Evolutionary conservation across 2,329 filamentous ascomycete genomes (phyloP), one percentile per base, ranked within the genome.

Genomic region (Intubia oerlemansii): DNA sequence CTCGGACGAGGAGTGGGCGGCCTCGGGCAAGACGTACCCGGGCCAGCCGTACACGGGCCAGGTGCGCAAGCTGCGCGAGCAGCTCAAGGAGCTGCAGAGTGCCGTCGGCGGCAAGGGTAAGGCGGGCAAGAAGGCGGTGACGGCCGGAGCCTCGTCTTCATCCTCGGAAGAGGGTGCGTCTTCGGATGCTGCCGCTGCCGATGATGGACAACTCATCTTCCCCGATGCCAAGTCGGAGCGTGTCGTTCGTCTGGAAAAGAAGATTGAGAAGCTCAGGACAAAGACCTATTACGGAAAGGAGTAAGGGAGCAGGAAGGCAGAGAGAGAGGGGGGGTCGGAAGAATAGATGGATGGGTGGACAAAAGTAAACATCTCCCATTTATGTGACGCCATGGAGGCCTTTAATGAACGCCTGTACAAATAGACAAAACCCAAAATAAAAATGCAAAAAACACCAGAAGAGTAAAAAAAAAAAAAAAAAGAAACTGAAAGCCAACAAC

Each of bases 1-100:
- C 17, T 51, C 48, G 35, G 63, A 74, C 41, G 51, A 62, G 26
- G 57, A 58, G 34, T 71, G 61, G 55, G 40, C 46, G 24, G 41
- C 38, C 5, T 57, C 52, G 32, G 64, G 64, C 17, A 32, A 50
- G 35, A 48, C 47, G 12, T 70, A 70, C 43, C 56, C 59, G 1
- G 66, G 66, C 25, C 50, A 66, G 47, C 52, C 58, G 1, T 51
- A 41, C 38, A 62, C 53, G 7, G 65, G 65, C 28, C 37, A 44
- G 16, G 40, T 64, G 12, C 55, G 65, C 23, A 50, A 47, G 28
- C 42, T 64, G 25, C 52, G 48, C 26, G 38, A 47, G 24, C 44
- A 53, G 30, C 46, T 54, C 10, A 41, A 47, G 4, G 22, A 24
- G 20, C 28, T 29, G 11, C 19, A 16, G 10, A n/a, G n/a, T n/a